Percentiles rank a stretch among this genome's conserved stretches.
phyloP scores from a whole-genome alignment of 2,329 filamentous ascomycete genomes.

The Aureobasidium sp. region DNA sequence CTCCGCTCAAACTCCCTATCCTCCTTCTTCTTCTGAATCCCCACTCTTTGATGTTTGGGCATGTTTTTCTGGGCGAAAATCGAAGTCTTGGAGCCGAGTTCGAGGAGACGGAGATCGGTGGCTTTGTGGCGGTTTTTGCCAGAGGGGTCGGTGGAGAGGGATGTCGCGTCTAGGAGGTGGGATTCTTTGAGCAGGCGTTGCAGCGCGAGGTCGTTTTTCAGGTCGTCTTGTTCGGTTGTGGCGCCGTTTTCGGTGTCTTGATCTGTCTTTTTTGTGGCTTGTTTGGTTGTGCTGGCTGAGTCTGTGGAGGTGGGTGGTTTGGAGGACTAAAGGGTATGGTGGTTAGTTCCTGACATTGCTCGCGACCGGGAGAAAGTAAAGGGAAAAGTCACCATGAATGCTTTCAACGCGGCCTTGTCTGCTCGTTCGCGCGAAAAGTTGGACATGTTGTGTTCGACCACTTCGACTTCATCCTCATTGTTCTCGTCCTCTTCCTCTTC shows the following conservation, averaged over 20 bases:
- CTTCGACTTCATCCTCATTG: conserved; percentile 33
- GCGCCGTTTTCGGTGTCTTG: conserved; percentile 42
- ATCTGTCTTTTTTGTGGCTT: conserved; percentile 16
- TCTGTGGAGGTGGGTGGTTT: conserved; percentile 39
- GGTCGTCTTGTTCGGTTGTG: conserved; percentile 53
- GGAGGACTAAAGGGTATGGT: too few species aligned
- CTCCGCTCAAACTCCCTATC: conserved; percentile 62
- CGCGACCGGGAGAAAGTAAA: neutral
- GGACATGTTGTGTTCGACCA: conserved; percentile 35
- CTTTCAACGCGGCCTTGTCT: conserved; percentile 57
- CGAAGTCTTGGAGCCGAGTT: conserved; percentile 68
- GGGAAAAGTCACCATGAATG: conserved; percentile 61
- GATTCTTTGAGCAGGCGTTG: conserved; percentile 88
- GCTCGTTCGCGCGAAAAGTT: conserved; percentile 17
- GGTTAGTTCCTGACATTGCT: too few species aligned
- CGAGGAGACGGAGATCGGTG: conserved; percentile 72
- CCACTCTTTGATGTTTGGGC: conserved; percentile 78
- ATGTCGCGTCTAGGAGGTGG: conserved; percentile 63
- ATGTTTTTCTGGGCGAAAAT: conserved; percentile 74
- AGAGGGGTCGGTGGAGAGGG: conserved; percentile 42
- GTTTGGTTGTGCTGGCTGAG: conserved; percentile 18
- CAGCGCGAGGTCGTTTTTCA: conserved; percentile 87
- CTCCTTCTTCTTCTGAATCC: conserved; percentile 62
- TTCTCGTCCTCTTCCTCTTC: conserved; percentile 23
- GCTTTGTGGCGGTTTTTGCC: conserved; percentile 74